Evolutionary conservation across 2,329 filamentous ascomycete species (phyloP).

Genomic region (Cladosporium sp.): DNA sequence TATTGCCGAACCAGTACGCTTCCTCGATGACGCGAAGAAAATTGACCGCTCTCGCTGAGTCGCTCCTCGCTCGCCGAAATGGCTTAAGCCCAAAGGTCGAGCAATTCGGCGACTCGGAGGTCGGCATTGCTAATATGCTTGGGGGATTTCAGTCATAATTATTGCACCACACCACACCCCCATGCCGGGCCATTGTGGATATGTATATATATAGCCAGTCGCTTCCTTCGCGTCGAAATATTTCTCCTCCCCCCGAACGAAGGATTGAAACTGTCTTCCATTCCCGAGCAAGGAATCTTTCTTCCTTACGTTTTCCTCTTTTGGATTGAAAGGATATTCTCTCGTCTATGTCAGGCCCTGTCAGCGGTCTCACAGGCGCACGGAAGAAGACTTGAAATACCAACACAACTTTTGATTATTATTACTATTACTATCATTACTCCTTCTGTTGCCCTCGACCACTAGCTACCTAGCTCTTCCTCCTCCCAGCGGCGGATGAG

Average conservation of each 20-base stretch:
- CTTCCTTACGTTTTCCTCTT: background rate
- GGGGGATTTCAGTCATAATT: background rate
- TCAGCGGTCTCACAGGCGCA: constrained; percentile 10
- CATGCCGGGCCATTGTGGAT: background rate
- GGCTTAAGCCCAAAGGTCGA: background rate
- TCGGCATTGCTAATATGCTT: background rate
- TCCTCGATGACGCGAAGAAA: constrained; percentile 17
- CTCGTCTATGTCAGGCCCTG: constrained; percentile 15
- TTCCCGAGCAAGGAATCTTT: background rate
- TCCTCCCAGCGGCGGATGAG: constrained; percentile 12
- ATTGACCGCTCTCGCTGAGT: background rate
- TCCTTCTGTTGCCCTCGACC: background rate
- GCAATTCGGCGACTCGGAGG: background rate
- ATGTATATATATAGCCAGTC: background rate
- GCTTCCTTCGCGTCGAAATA: background rate
- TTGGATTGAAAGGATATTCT: background rate
- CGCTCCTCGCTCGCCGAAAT: constrained; percentile 1
- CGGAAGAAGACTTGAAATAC: background rate
- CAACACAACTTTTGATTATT: background rate
- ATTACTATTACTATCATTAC: background rate
- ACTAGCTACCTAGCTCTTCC: background rate
- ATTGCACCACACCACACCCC: background rate
- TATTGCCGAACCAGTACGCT: background rate
- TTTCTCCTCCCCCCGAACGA: background rate
- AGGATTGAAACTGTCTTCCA: background rate